Evolutionary conservation across 73 alveolate genomes (phyloP), one percentile per base, ranked within the genome.

Genomic region (Blepharisma stoltei): DNA sequence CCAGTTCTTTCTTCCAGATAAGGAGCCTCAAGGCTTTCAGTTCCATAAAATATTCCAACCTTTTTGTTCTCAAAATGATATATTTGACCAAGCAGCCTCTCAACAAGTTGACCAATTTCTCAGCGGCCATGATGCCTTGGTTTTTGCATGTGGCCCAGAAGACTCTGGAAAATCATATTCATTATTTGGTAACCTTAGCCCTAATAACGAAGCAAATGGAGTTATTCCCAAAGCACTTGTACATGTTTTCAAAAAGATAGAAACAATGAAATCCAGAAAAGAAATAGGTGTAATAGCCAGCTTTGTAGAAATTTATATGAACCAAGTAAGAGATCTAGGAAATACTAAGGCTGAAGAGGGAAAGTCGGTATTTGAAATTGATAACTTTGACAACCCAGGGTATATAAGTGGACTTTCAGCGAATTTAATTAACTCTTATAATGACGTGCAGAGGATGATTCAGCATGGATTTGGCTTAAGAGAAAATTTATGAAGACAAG

Each of bases 361-460:
- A 0, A n/a, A 60, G 5, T 60, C 23, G 2, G 73, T 5, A 38
- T 14, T 14, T 4, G 23, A 60, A 5, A 38, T 60, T 5, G 14
- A 60, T n/a, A 60, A 60, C 14, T 60, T 25, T 9, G 73, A 60
- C 46, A 60, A 60, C 73, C 14, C 45, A n/a, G 23, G 4, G 73
- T 60, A 60, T 5, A 60, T 60, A 8, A 38, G 23, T 25, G 23
- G 23, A 4, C 45, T 60, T 11, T 14, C 73, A 1, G 46, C 23
- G 2, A 60, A n/a, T 25, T 38, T 14, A 5, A 60, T 60, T 60
- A 38, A 60, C 11, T 18, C 73, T 20, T 60, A 14, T 8, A n/a
- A 60, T 14, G 73, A 60, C 2, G 73, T 38, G 18, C 46, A 20
- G 73, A n/a, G 23, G 38, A 60, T 60, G 73, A 60, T 60, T 25